Conservation (phyloP, 805 yeast genomes). For the Huiozyma naganishii region DNA sequence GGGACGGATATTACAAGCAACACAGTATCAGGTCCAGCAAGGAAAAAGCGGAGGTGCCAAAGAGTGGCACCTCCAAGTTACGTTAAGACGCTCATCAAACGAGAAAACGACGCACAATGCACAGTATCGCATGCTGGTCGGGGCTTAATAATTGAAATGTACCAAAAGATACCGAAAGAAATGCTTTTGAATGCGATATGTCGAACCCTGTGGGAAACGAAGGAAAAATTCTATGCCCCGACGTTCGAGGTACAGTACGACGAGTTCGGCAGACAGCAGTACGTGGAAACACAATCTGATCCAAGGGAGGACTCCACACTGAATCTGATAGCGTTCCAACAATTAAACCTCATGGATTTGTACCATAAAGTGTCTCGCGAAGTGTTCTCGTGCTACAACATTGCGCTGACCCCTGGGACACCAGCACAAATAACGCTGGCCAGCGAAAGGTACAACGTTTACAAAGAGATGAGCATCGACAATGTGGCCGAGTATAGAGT, state of each 20-base stretch:
- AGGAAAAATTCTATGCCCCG: constrained; percentile 13
- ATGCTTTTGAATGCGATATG: constrained; percentile 11
- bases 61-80: too few species aligned
- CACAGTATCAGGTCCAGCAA: too few species aligned
- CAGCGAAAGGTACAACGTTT: too few species aligned
- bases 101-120: too few species aligned
- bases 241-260: constrained; percentile 15
- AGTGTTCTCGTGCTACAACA: constrained; percentile 16
- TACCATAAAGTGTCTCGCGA: constrained; percentile 11
- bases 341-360: constrained; percentile 10
- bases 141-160: not conserved
- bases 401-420: constrained; percentile 8
- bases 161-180: constrained; percentile 10
- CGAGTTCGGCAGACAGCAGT: constrained; percentile 20
- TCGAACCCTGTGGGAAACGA: constrained; percentile 5
- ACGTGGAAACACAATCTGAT: constrained; percentile 17
- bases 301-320: constrained; percentile 10
- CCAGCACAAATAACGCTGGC: too few species aligned
- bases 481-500: too few species aligned
- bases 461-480: too few species aligned
- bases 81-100: too few species aligned
- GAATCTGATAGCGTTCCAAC: constrained; percentile 9
- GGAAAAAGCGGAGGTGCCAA: too few species aligned
- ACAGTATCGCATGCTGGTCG: too few species aligned
- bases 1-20: too few species aligned